phyloP scores from a whole-genome alignment of 495 filamentous ascomycete genomes.

The Jackrogersella minutella region DNA sequence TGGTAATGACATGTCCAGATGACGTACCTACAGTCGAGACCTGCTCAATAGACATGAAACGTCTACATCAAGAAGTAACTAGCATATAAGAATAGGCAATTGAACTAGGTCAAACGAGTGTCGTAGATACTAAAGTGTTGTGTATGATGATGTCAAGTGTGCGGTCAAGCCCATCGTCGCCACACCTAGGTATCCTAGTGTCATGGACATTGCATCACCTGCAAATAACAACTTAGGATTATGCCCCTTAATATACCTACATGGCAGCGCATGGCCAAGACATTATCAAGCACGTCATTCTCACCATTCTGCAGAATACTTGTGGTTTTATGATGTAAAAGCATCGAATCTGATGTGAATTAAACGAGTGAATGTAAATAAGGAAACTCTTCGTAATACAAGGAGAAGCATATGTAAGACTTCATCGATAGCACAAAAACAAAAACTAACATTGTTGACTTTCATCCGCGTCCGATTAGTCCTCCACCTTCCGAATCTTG shows the following conservation, averaged over 20 bases:
- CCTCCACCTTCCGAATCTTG: conserved; percentile 21
- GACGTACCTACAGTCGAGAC: no score
- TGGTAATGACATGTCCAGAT: no score
- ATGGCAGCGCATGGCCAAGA: not conserved
- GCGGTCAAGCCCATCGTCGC: not conserved
- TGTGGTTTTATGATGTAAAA: conserved; percentile 4
- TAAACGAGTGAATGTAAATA: conserved; percentile 21
- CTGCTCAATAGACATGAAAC: no score
- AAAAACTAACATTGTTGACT: conserved; percentile 37
- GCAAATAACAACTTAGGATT: not conserved
- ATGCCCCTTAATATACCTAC: not conserved
- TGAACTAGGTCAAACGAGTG: no score
- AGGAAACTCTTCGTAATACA: conserved; percentile 43
- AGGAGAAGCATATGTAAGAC: conserved; percentile 40
- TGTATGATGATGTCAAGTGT: not conserved
- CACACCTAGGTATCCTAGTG: not conserved
- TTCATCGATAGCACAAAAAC: conserved; percentile 39
- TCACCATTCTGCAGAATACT: not conserved
- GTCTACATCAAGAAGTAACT: no score
- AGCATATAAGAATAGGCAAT: no score
- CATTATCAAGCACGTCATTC: not conserved
- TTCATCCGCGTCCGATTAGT: conserved; percentile 12
- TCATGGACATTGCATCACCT: no score
- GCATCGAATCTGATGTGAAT: conserved; percentile 20
- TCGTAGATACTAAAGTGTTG: no score